Evolutionary conservation across 2,329 filamentous ascomycete genomes (phyloP).

Genomic region (Colletotrichum echinochloae): DNA sequence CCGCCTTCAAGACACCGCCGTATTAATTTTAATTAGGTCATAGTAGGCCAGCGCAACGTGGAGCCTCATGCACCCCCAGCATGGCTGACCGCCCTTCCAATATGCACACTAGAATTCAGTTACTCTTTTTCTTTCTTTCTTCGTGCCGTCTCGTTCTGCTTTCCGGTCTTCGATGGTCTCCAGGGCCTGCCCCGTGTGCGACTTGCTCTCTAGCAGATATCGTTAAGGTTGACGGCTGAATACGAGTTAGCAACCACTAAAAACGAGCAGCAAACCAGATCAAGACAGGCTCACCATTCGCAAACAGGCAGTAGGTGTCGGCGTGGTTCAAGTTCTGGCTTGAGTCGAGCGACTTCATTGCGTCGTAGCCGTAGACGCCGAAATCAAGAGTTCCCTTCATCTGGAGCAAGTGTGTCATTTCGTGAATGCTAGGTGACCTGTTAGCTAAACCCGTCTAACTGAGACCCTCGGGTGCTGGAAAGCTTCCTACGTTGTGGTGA

Average conservation of each 20-base stretch:
- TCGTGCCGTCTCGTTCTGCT: neutral
- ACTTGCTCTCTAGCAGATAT: conserved; percentile 11
- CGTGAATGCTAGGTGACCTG: conserved; percentile 76
- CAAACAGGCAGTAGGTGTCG: conserved; percentile 41
- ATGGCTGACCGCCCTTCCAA: neutral
- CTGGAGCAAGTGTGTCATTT: conserved; percentile 71
- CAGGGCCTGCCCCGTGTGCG: neutral
- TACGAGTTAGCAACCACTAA: neutral
- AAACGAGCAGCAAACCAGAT: neutral
- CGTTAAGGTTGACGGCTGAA: conserved; percentile 26
- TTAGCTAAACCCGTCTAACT: neutral
- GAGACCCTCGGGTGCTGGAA: no score
- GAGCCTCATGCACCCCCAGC: conserved; percentile 1
- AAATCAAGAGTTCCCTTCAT: conserved; percentile 62
- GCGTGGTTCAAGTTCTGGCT: conserved; percentile 41
- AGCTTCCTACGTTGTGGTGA: conserved; percentile 62
- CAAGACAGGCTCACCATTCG: conserved; percentile 27
- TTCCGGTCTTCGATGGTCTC: no score
- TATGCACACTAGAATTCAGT: conserved; percentile 12
- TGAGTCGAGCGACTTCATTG: conserved; percentile 20
- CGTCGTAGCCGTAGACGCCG: conserved; percentile 41
- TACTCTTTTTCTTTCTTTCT: neutral
- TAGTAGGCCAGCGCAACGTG: neutral
- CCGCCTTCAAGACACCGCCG: neutral
- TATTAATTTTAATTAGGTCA: neutral